Conservation (phyloP, 176 grass and related monocot genomes). For the Triticum aestivum region DNA sequence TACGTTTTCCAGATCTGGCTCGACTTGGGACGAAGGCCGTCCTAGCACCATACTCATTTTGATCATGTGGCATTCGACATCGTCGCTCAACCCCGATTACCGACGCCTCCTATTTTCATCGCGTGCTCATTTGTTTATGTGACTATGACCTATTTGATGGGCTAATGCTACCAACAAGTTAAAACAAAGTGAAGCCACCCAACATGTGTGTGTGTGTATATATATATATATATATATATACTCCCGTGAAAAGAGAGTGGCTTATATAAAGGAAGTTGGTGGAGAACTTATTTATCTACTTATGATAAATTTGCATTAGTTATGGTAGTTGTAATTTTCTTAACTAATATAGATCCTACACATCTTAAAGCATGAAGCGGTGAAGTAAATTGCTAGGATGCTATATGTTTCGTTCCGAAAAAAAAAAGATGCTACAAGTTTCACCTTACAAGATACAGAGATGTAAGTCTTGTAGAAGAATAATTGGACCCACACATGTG, state of each 20-base stretch:
- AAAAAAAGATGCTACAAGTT: too few relatives aligned
- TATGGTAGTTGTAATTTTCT: not conserved
- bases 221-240: not conserved
- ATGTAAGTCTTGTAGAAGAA: too few relatives aligned
- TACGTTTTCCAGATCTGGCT: not conserved
- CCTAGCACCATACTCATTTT: not conserved
- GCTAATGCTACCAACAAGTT: not conserved
- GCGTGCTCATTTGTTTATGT: not conserved
- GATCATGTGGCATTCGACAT: not conserved
- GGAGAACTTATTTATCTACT: not conserved
- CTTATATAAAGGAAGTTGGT: not conserved
- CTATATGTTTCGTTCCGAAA: too few relatives aligned
- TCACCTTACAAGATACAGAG: too few relatives aligned
- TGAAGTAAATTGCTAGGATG: too few relatives aligned
- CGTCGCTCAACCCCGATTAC: not conserved
- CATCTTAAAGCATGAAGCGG: too few relatives aligned
- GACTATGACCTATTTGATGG: not conserved
- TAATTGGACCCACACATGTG: too few relatives aligned
- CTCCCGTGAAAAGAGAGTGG: not conserved
- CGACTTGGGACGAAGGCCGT: not conserved
- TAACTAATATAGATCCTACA: too few relatives aligned
- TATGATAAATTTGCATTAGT: not conserved
- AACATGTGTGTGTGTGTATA: not conserved
- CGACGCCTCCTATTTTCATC: not conserved
- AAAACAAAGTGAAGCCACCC: not conserved